Base-by-base conservation (phyloP, 345 rosid species). In the Gossypioides kirkii region DNA sequence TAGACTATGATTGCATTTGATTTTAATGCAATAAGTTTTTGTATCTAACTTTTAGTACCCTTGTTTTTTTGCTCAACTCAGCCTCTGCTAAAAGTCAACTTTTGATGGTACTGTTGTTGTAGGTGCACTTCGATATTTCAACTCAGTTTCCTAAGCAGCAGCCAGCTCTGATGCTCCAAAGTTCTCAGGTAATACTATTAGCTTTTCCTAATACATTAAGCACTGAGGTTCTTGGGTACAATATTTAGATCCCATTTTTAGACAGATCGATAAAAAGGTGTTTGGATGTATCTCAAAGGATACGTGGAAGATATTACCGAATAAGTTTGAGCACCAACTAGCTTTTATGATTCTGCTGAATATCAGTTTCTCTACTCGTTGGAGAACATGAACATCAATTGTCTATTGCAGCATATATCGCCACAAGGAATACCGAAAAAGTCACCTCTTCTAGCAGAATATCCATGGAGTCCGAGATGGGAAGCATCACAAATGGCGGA, bases 401-500 rank as follows among this genome's bases (percentile, higher is more conserved):
- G 38, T 32, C 38, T 32, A 4, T 45, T 52, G 74, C 77, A 95
- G 98, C 97, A 92, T 81, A 82, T 85, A 73, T 87, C 90, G 74
- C 41, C 85, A 4, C 78, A 75, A 71, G 90, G 89, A 28, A 72
- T 82, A 22, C 94, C 93, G 1, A 77, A 84, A 56, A 88, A 88
- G 85, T 92, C 97, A 1, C 75, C 86, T 52, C 80, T 84, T 61
- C 83, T 87, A 46, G 36, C 83, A 0, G 96, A 91, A 41, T 95
- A 84, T 77, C 97, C 97, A 68, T 95, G 99, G 98, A 95, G 96
- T 86, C 99, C 99, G 22, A 88, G 98, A 81, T 95, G 99, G 99
- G 97, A 95, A 75, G 54, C 73, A 36, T 78, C 87, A 2, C 85
- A 74, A 73, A 93, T 89, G 99, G 96, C 90, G 17, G 99, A 92